Conservation (phyloP, 2,329 filamentous ascomycete genomes). For the Paradendryphiella salina region DNA sequence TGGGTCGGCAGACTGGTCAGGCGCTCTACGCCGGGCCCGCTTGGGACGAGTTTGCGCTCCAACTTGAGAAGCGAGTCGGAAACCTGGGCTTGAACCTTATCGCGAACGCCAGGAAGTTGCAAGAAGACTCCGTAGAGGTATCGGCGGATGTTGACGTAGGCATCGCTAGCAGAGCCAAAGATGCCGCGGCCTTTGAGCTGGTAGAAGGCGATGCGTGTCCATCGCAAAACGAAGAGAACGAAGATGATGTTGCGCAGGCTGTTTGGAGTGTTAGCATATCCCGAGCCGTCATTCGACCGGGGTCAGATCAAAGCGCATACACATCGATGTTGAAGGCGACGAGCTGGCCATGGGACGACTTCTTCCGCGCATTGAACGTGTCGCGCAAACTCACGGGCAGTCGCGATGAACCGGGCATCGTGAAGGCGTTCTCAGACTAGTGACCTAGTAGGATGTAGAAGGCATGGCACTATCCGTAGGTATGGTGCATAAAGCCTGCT, state of each 20-base stretch:
- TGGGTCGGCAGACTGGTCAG: constrained; percentile 79
- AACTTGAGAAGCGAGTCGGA: constrained; percentile 77
- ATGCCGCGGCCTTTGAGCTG: constrained; percentile 88
- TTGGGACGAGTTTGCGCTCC: constrained; percentile 79
- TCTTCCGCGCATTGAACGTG: constrained; percentile 64
- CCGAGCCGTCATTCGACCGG: neutral
- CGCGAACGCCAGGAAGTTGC: constrained; percentile 80
- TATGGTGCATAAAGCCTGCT: constrained; percentile 9
- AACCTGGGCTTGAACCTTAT: constrained; percentile 83
- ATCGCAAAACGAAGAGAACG: constrained; percentile 81
- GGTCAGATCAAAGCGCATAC: constrained; percentile 57
- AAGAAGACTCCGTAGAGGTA: constrained; percentile 84
- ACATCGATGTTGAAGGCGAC: constrained; percentile 68
- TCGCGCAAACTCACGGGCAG: constrained; percentile 73
- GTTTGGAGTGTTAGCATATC: neutral
- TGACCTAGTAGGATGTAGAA: neutral
- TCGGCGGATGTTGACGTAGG: constrained; percentile 72
- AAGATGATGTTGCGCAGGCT: constrained; percentile 84
- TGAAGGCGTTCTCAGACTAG: neutral
- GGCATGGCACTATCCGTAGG: constrained; percentile 1
- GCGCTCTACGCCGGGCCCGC: constrained; percentile 69
- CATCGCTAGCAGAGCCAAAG: constrained; percentile 73
- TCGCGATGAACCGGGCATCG: constrained; percentile 63
- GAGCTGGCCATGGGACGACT: constrained; percentile 58
- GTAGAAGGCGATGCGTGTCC: constrained; percentile 77